These are phyloP conservation scores for Pleurotus citrinopileatus DNA, from an alignment of 768 basidiomycete species.

Conservation along the genomic window DNA sequence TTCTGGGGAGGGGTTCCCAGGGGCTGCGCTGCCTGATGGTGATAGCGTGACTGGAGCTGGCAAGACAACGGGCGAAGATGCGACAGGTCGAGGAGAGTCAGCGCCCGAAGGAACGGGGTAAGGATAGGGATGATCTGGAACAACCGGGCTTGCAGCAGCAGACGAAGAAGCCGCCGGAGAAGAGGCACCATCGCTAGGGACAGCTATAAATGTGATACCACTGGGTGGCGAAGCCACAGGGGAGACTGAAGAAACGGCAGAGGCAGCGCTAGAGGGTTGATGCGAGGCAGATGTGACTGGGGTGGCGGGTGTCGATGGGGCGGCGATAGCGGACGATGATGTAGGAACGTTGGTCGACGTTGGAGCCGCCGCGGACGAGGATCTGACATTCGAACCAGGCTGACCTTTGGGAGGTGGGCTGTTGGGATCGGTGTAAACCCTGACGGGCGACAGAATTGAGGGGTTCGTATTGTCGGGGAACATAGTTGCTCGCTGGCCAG, in stretches of 20 bases:
- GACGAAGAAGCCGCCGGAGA: neutral
- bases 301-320: neutral
- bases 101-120: too few relatives aligned
- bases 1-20: neutral
- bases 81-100: too few relatives aligned
- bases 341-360: neutral
- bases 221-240: neutral
- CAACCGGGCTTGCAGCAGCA: neutral
- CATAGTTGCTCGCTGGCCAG: slow-evolving; percentile 30
- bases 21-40: neutral
- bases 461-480: slow-evolving; percentile 34
- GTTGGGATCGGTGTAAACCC: slow-evolving; percentile 40
- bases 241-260: neutral
- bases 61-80: neutral
- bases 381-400: slow-evolving; percentile 12
- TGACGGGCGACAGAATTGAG: slow-evolving; percentile 39
- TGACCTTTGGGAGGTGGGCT: slow-evolving; percentile 34
- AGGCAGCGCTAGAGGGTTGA: neutral
- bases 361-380: neutral
- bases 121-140: too few relatives aligned
- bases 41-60: neutral
- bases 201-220: neutral
- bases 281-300: neutral
- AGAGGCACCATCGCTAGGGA: neutral
- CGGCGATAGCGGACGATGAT: neutral